Base-by-base conservation (phyloP, 805 yeast species). In the Yarrowia osloensis region DNA sequence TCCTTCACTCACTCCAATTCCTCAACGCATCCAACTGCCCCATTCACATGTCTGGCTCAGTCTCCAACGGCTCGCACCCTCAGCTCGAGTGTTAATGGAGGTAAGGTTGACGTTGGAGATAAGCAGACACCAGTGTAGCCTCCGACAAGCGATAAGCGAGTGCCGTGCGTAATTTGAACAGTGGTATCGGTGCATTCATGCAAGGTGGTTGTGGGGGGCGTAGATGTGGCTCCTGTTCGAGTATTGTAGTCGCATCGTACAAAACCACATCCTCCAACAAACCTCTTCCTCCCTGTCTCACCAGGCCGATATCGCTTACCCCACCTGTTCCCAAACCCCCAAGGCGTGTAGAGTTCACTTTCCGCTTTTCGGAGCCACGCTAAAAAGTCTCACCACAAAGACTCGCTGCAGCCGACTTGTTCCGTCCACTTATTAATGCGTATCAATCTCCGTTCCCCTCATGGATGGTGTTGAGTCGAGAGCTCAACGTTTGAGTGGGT, bases 301-400 rank as follows among this genome's bases (percentile, higher is more conserved):
- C 21, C 17, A 15, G 6, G 17, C 44, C 61, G 61, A 54, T 54
- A 54, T 26, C 61, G 61, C 61, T 35, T 12, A 22, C 61, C 61
- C 61, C 61, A 12, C 61, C 42, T 52, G 24, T 19, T 33, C 59
- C 59, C 44, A 54, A 54, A 54, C 61, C 59, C 59, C 61, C 61
- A 54, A 54, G 61, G 61, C 44, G 31, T 54, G 61, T 54, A 54
- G n/a, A 54, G 61, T 54, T 54, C 44, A 21, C 24, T 29, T 29
- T n/a, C 55, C 17, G 22, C 9, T 22, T 31, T 54, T 54, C 61
- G 61, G 61, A 54, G 44, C 44, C 44, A 54, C n/a, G 22, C 28
- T 33, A 21, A 50, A 50, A 21, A 13, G 28, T 15, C 29, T 12
- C 57, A 29, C 39, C 1, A 50, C n/a, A 15, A 19, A 29, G 55